Evolutionary conservation across 2,329 filamentous ascomycete genomes (phyloP).

Genomic region (Colletotrichum lentis): DNA sequence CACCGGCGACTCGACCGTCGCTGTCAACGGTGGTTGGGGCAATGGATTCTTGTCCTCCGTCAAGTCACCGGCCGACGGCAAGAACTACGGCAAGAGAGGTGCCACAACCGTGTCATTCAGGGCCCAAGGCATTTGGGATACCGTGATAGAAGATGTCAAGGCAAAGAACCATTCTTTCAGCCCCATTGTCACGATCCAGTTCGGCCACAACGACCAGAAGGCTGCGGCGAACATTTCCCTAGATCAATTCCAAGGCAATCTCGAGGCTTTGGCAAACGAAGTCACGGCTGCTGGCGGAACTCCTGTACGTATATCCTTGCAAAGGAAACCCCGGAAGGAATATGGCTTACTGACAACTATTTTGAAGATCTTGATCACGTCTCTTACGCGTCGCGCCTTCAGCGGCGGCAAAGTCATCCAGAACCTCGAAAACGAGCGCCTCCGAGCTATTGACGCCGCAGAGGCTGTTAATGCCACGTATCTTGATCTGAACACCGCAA

Average conservation of each 20-base stretch:
- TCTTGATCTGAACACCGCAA: conserved; percentile 62
- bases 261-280: conserved; percentile 57
- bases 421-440: conserved; percentile 57
- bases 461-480: conserved; percentile 47
- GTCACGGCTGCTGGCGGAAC: conserved; percentile 54
- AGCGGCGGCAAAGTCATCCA: conserved; percentile 56
- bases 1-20: conserved; percentile 61
- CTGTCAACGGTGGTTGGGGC: conserved; percentile 63
- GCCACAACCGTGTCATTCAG: conserved; percentile 65
- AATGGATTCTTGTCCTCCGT: conserved; percentile 64
- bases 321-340: conserved; percentile 23
- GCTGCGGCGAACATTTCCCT: conserved; percentile 55
- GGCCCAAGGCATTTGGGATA: conserved; percentile 60
- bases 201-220: conserved; percentile 72
- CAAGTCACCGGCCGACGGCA: conserved; percentile 56
- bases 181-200: conserved; percentile 52
- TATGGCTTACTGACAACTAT: conserved; percentile 48
- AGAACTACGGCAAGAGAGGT: conserved; percentile 65
- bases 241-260: conserved; percentile 59
- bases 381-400: conserved; percentile 61
- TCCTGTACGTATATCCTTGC: conserved; percentile 45
- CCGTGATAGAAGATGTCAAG: conserved; percentile 54
- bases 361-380: conserved; percentile 51
- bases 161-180: conserved; percentile 46
- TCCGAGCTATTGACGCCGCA: conserved; percentile 59